Evolutionary conservation across 2,329 filamentous ascomycete genomes (phyloP).

Genomic region (Aspergillus sp.): DNA sequence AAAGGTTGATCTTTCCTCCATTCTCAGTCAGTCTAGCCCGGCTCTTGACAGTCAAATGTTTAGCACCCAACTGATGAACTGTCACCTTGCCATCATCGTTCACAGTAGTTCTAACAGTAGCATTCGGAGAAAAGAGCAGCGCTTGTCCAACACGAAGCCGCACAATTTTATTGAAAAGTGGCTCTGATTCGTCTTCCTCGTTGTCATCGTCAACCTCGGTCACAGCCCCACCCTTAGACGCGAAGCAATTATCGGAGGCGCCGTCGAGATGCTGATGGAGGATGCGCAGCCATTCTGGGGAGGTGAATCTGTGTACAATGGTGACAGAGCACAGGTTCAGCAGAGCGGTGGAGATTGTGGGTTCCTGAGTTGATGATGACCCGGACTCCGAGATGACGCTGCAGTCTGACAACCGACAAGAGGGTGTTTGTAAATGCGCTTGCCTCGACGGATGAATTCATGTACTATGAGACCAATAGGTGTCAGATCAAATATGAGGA

Average conservation of each 20-base stretch:
- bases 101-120: not conserved
- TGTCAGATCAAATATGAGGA: not conserved
- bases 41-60: not conserved
- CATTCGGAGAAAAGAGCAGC: slow-evolving; percentile 8
- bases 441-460: slow-evolving; percentile 15
- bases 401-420: slow-evolving; percentile 61
- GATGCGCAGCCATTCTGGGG: slow-evolving; percentile 58
- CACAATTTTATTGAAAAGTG: slow-evolving; percentile 4
- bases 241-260: not conserved
- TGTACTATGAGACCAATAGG: slow-evolving; percentile 13
- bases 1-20: not conserved
- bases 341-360: slow-evolving; percentile 64
- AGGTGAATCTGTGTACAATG: slow-evolving; percentile 69
- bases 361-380: slow-evolving; percentile 74
- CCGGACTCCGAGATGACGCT: slow-evolving; percentile 65
- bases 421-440: slow-evolving; percentile 57
- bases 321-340: slow-evolving; percentile 68
- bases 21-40: not conserved
- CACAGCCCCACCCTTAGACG: too few relatives aligned
- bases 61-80: not conserved
- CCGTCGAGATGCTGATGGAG: slow-evolving; percentile 48
- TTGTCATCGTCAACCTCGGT: too few relatives aligned
- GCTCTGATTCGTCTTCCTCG: not conserved
- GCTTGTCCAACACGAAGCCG: slow-evolving; percentile 9
- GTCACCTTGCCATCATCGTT: not conserved